Percentiles rank a stretch among this genome's conserved stretches.
These are phyloP conservation scores for Colletotrichum lupini DNA, from an alignment of 2,329 filamentous ascomycete species.

Conservation along the genomic window DNA sequence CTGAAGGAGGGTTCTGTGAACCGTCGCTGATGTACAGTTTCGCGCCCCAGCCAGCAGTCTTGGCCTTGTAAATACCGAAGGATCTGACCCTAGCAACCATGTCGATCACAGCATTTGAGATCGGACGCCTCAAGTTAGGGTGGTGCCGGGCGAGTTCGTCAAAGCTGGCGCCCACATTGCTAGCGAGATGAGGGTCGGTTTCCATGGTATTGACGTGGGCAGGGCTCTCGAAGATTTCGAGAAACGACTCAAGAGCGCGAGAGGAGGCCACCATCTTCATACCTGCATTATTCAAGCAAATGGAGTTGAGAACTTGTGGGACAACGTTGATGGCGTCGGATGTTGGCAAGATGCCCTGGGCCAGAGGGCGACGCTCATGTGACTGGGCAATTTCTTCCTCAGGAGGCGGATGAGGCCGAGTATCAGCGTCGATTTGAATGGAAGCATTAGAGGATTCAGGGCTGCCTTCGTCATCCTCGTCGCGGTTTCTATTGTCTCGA, in stretches of 20 bases:
- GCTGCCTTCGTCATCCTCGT: conserved; percentile 49
- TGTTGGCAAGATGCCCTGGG: conserved; percentile 84
- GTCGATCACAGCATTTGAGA: conserved; percentile 86
- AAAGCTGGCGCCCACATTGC: conserved; percentile 83
- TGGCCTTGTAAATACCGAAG: conserved; percentile 77
- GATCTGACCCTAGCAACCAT: conserved; percentile 87
- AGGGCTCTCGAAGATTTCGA: conserved; percentile 96
- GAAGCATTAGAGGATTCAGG: conserved; percentile 52
- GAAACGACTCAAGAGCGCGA: conserved; percentile 83
- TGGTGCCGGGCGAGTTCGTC: conserved; percentile 97
- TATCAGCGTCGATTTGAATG: conserved; percentile 50
- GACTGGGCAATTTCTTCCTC: conserved; percentile 54
- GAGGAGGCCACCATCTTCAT: conserved; percentile 90
- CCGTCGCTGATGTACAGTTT: conserved; percentile 77
- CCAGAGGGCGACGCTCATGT: conserved; percentile 54
- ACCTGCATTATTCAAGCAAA: conserved; percentile 89
- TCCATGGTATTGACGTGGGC: conserved; percentile 88
- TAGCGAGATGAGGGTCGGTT: conserved; percentile 75
- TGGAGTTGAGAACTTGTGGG: conserved; percentile 89
- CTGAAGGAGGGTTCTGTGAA: conserved; percentile 68
- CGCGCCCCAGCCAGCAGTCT: conserved; percentile 77
- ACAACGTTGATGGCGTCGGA: conserved; percentile 89
- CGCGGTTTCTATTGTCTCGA: conserved; percentile 32
- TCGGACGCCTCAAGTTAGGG: conserved; percentile 81
- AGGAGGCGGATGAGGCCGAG: conserved; percentile 64